Conservation (phyloP, 2,329 filamentous ascomycete species). For the Penicillium capsulatum region DNA sequence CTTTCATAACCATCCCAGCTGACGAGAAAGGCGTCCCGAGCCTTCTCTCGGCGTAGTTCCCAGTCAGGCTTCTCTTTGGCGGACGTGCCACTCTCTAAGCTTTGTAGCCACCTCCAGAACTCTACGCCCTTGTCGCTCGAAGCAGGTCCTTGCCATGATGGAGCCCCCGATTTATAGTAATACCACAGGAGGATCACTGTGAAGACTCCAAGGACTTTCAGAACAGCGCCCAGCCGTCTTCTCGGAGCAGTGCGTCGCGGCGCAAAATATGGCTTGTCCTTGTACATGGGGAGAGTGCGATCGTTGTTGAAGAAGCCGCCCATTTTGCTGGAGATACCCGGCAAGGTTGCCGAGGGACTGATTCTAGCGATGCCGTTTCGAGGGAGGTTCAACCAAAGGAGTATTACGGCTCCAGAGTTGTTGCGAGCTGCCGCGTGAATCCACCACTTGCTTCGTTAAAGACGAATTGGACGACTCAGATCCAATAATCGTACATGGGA, state of each 20-base stretch:
- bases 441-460: no score
- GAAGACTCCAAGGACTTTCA: conserved; percentile 53
- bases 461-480: no score
- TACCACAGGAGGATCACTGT: conserved; percentile 62
- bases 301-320: conserved; percentile 60
- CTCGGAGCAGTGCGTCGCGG: conserved; percentile 54
- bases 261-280: conserved; percentile 86
- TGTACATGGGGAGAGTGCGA: conserved; percentile 85
- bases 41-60: conserved; percentile 70
- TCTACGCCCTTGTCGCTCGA: conserved; percentile 37
- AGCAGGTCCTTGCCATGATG: conserved; percentile 17
- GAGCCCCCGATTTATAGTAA: conserved; percentile 45
- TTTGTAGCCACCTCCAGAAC: conserved; percentile 56
- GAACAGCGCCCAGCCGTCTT: conserved; percentile 62
- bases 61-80: conserved; percentile 58
- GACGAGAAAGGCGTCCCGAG: conserved; percentile 82
- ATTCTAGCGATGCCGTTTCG: conserved; percentile 40
- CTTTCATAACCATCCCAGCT: conserved; percentile 92
- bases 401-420: conserved; percentile 41
- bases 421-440: conserved; percentile 56
- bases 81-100: conserved; percentile 44
- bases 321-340: conserved; percentile 43
- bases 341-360: conserved; percentile 43
- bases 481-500: no score
- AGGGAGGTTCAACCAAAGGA: conserved; percentile 5